phyloP scores from a whole-genome alignment of 345 rosid species.

The Pseudoturritis turrita region DNA sequence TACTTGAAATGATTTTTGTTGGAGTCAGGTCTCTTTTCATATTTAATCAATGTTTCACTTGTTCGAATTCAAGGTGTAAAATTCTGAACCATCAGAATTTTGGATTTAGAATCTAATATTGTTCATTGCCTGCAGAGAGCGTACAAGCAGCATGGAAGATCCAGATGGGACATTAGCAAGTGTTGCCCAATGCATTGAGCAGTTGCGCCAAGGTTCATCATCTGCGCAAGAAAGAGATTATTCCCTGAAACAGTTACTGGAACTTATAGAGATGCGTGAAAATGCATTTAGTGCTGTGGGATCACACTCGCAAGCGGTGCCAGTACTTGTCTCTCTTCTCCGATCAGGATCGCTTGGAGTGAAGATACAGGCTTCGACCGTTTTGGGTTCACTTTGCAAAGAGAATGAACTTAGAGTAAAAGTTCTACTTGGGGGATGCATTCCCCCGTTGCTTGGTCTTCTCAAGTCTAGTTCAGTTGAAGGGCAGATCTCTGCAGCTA shows the following conservation, averaged over 20 bases:
- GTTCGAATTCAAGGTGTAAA: too few relatives aligned
- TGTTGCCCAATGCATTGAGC: conserved; percentile 99
- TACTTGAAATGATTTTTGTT: too few relatives aligned
- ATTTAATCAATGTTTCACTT: conserved; percentile 6
- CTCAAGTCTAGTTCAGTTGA: conserved; percentile 94
- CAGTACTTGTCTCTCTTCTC: conserved; percentile 98
- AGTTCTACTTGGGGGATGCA: conserved; percentile 98
- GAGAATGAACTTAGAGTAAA: conserved; percentile 97
- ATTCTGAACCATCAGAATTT: too few relatives aligned
- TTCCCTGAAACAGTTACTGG: conserved; percentile 81
- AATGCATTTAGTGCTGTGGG: conserved; percentile 98
- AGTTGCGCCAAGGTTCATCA: conserved; percentile 80
- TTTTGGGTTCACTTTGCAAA: conserved; percentile 94
- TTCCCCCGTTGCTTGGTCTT: conserved; percentile 98
- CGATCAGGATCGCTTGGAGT: conserved; percentile 93
- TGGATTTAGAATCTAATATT: too few relatives aligned
- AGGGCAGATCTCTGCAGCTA: conserved; percentile 95
- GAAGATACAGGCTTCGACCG: conserved; percentile 93
- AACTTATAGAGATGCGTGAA: conserved; percentile 90
- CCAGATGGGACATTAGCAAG: conserved; percentile 98
- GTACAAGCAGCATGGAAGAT: conserved; percentile 95
- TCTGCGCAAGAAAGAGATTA: conserved; percentile 89
- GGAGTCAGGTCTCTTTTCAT: too few relatives aligned
- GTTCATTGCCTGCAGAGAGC: conserved; percentile 87
- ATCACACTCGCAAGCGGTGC: conserved; percentile 99